These are phyloP conservation scores for Mortierella sp. DNA, from an alignment of 371 early-diverging fungal species.

Conservation along the genomic window DNA sequence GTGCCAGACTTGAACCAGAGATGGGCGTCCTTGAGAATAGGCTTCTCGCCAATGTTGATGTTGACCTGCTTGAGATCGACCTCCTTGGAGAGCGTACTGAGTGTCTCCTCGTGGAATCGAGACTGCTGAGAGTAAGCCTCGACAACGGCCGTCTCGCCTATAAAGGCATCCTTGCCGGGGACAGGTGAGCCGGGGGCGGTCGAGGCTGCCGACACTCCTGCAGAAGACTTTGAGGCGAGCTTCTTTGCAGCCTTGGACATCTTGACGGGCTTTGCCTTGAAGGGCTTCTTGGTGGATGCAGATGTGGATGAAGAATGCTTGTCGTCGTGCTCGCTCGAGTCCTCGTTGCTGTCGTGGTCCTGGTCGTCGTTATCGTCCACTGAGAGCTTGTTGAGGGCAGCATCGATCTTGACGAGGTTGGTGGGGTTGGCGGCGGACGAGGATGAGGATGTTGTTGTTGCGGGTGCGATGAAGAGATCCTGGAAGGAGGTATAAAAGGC, in stretches of 20 bases:
- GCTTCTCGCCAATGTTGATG: constrained; percentile 72
- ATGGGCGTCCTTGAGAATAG: constrained; percentile 75
- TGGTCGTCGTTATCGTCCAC: constrained; percentile 19
- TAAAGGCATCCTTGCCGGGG: constrained; percentile 32
- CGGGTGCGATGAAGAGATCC: constrained; percentile 18
- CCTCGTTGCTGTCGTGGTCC: constrained; percentile 21
- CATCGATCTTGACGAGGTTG: constrained; percentile 36
- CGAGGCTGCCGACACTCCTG: constrained; percentile 14
- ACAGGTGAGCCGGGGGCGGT: constrained; percentile 9
- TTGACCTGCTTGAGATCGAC: constrained; percentile 84
- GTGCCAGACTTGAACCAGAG: constrained; percentile 72
- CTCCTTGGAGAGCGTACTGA: constrained; percentile 78
- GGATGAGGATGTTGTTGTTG: background rate
- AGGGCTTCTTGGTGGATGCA: constrained; percentile 30
- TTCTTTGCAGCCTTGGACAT: constrained; percentile 50
- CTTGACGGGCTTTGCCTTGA: constrained; percentile 55
- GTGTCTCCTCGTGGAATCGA: constrained; percentile 88
- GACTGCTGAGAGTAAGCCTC: constrained; percentile 87
- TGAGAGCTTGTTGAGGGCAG: constrained; percentile 17
- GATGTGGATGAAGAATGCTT: constrained; percentile 7
- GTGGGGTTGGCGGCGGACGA: background rate
- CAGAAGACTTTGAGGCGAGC: constrained; percentile 37
- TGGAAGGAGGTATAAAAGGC: constrained; percentile 58
- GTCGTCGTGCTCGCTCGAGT: constrained; percentile 33
- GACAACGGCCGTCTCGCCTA: constrained; percentile 56